phyloP scores from a whole-genome alignment of 1,284 basidiomycete species.

The Ganoderma meredithae region DNA sequence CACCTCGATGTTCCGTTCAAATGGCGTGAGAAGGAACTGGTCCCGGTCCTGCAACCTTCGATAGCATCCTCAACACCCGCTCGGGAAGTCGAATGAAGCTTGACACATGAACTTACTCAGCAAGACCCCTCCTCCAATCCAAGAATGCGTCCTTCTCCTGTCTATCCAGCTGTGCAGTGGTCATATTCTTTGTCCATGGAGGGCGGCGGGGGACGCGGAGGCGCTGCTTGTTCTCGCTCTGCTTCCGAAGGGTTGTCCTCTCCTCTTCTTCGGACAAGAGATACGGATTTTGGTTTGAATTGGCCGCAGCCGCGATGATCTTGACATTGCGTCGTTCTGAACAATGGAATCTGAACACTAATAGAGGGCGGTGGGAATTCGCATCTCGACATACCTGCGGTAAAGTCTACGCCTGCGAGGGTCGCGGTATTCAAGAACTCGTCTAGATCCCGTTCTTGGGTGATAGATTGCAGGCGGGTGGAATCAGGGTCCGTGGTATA shows the following conservation, averaged over 20 bases:
- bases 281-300: conserved; percentile 82
- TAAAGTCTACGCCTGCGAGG: conserved; percentile 95
- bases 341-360: conserved; percentile 26
- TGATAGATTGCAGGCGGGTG: conserved; percentile 87
- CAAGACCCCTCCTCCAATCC: conserved; percentile 91
- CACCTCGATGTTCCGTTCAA: conserved; percentile 95
- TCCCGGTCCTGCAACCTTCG: conserved; percentile 80
- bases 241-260: conserved; percentile 73
- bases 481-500: conserved; percentile 82
- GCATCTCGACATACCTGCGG: conserved; percentile 79
- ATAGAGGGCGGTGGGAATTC: conserved; percentile 10
- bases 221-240: conserved; percentile 74
- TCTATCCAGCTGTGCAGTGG: conserved; percentile 79
- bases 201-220: conserved; percentile 89
- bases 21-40: conserved; percentile 88
- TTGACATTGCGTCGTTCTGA: conserved; percentile 92
- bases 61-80: background rate
- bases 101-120: conserved; percentile 65
- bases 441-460: conserved; percentile 95
- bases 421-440: conserved; percentile 97
- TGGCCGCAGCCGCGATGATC: conserved; percentile 78
- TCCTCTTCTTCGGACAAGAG: conserved; percentile 89
- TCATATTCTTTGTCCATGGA: conserved; percentile 85
- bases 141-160: conserved; percentile 91
- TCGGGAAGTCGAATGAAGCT: background rate